These are phyloP conservation scores for Wickerhamomyces sp. DNA, from an alignment of 1,139 yeast species.

Conservation along the genomic window DNA sequence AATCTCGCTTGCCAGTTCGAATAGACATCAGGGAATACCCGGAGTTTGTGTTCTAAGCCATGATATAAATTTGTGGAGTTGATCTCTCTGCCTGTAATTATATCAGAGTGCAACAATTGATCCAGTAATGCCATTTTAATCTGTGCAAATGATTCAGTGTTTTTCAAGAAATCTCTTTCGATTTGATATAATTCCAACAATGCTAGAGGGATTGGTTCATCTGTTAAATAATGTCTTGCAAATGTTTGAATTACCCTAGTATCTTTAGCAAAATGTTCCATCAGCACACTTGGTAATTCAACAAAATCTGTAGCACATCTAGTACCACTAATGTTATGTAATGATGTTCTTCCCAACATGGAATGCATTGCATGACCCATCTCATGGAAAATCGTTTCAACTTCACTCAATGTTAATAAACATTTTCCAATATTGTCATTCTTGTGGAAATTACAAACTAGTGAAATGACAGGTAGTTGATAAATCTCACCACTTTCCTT, in stretches of 20 bases:
- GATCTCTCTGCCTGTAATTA: conserved; percentile 29
- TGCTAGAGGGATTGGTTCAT: conserved; percentile 50
- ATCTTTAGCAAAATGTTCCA: conserved; percentile 90
- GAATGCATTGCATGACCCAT: conserved; percentile 99
- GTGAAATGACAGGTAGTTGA: conserved; percentile 85
- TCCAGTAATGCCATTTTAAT: conserved; percentile 87
- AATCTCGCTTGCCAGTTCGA: conserved; percentile 93
- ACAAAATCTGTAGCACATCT: conserved; percentile 96
- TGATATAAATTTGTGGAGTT: conserved; percentile 62
- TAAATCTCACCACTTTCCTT: conserved; percentile 38
- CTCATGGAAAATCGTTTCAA: conserved; percentile 93
- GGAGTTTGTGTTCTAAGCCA: conserved; percentile 49
- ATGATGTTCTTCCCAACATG: conserved; percentile 84
- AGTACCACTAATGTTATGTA: conserved; percentile 93
- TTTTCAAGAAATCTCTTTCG: conserved; percentile 50
- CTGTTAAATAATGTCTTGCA: conserved; percentile 70
- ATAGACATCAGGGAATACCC: conserved; percentile 54
- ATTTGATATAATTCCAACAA: conserved; percentile 47
- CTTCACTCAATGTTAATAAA: conserved; percentile 67
- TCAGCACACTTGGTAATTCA: conserved; percentile 88
- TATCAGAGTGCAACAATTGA: conserved; percentile 66
- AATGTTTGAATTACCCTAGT: conserved; percentile 67
- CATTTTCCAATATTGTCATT: conserved; percentile 31
- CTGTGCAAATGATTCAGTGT: conserved; percentile 81
- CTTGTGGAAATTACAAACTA: conserved; percentile 78